Evolutionary conservation across 2,329 filamentous ascomycete species (phyloP), one percentile per base, ranked within the genome.

Genomic region (Aspergillus ustus): DNA sequence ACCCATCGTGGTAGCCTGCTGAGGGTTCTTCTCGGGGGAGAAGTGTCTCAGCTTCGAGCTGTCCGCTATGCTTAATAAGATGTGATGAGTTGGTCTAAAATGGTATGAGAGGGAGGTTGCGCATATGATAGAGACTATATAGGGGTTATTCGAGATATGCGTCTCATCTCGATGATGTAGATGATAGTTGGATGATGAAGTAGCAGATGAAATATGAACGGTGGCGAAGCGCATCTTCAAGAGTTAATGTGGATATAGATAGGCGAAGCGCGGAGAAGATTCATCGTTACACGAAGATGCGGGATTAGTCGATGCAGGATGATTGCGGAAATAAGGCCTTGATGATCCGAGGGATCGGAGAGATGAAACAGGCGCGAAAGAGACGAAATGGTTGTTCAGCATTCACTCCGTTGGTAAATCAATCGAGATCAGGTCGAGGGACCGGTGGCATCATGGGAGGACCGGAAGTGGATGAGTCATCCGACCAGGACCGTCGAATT

Each of bases 381-480:
- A 52, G 48, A 28, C 25, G 25, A 34, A 48, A 25, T 45, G n/a
- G 48, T 29, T 46, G 25, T 51, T 31, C 20, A 19, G 7, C 25
- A 25, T 31, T 46, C 15, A 34, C 29, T 50, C 19, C 45, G 48
- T n/a, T 58, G 22, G 28, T 15, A 17, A 17, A 49, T 19, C 28
- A 19, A 40, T 11, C n/a, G 17, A 22, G 19, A 43, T 58, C 34
- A 50, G 19, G 55, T 51, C 31, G 48, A 20, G 29, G 45, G 29
- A 20, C 51, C 46, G 15, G 51, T 44, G 37, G 48, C 46, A 19
- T 52, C 34, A 45, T 52, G 22, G 25, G 11, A 52, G 50, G 19
- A 43, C 55, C 25, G 48, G 55, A 52, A 45, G 9, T 28, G n/a
- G 48, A 52, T 51, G 55, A 57, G 55, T 57, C 55, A 57, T 52